Conservation (phyloP, 345 rosid genomes). For the Aquilaria yunnanensis region DNA sequence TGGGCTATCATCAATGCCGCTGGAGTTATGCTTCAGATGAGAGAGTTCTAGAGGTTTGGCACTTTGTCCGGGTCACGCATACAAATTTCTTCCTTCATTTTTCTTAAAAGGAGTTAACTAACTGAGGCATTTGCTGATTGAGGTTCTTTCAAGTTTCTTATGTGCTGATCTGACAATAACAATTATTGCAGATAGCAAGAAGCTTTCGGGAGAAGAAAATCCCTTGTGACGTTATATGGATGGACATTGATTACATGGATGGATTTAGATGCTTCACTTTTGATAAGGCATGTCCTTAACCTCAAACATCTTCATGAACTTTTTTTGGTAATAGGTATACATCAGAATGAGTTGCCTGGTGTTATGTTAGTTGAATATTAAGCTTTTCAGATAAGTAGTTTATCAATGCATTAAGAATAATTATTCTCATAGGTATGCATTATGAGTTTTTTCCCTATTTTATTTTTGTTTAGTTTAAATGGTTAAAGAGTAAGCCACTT, state of each 20-base stretch:
- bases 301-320: conserved; percentile 4
- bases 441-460: background rate
- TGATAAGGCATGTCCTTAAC: conserved; percentile 52
- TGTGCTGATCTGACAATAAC: conserved; percentile 6
- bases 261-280: conserved; percentile 96
- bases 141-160: conserved; percentile 1
- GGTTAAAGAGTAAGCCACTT: background rate
- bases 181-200: conserved; percentile 47
- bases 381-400: background rate
- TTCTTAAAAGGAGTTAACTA: background rate
- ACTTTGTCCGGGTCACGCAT: conserved; percentile 1
- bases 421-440: background rate
- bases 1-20: conserved; percentile 95
- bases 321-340: too few species aligned
- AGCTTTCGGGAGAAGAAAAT: conserved; percentile 77
- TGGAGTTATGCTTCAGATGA: conserved; percentile 84
- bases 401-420: background rate
- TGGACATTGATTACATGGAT: conserved; percentile 99
- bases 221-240: conserved; percentile 92
- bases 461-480: background rate
- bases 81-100: background rate
- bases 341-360: background rate
- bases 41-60: conserved; percentile 71
- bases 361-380: background rate
- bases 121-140: too few species aligned